Percentiles rank a stretch among this genome's conserved stretches.
Evolutionary conservation across 2,329 filamentous ascomycete genomes (phyloP).

Genomic region (Ophiognomonia clavigignenti-juglandacearum): DNA sequence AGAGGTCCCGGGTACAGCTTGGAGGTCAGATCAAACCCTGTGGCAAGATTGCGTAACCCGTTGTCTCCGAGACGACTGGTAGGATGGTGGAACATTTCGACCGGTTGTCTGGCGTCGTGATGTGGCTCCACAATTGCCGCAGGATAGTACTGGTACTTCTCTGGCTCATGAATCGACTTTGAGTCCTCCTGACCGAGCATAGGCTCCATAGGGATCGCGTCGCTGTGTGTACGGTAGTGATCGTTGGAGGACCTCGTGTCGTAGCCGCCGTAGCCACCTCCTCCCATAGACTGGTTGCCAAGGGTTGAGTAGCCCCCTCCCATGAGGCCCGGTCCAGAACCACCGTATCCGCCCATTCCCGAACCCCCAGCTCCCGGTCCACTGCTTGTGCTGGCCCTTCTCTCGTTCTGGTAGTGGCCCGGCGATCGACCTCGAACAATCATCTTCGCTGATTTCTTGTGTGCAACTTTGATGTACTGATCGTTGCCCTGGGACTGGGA

Average conservation of each 20-base stretch:
- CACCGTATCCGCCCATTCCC: slow-evolving; percentile 46
- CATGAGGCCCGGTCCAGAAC: slow-evolving; percentile 30
- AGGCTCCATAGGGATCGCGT: slow-evolving; percentile 46
- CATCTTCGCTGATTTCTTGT: slow-evolving; percentile 71
- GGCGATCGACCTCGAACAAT: slow-evolving; percentile 83
- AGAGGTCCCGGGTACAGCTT: slow-evolving; percentile 40
- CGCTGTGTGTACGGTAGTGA: slow-evolving; percentile 41
- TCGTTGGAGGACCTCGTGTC: slow-evolving; percentile 32
- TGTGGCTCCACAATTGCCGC: slow-evolving; percentile 44
- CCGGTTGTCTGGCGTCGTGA: slow-evolving; percentile 35
- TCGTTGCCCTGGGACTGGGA: slow-evolving; percentile 35
- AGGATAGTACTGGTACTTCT: slow-evolving; percentile 53
- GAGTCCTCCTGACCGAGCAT: slow-evolving; percentile 48
- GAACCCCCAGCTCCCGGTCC: slow-evolving; percentile 62
- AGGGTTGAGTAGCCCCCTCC: slow-evolving; percentile 33
- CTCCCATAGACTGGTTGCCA: slow-evolving; percentile 34
- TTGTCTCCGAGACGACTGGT: slow-evolving; percentile 29
- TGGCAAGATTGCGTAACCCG: slow-evolving; percentile 26
- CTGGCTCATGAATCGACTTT: slow-evolving; percentile 43
- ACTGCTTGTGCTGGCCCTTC: slow-evolving; percentile 64
- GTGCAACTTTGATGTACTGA: slow-evolving; percentile 66
- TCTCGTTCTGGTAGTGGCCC: slow-evolving; percentile 71
- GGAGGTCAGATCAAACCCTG: slow-evolving; percentile 25
- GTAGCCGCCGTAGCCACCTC: slow-evolving; percentile 33
- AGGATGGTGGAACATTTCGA: slow-evolving; percentile 44